Conservation (phyloP, 1,284 basidiomycete genomes). For the Malassezia furfur region DNA sequence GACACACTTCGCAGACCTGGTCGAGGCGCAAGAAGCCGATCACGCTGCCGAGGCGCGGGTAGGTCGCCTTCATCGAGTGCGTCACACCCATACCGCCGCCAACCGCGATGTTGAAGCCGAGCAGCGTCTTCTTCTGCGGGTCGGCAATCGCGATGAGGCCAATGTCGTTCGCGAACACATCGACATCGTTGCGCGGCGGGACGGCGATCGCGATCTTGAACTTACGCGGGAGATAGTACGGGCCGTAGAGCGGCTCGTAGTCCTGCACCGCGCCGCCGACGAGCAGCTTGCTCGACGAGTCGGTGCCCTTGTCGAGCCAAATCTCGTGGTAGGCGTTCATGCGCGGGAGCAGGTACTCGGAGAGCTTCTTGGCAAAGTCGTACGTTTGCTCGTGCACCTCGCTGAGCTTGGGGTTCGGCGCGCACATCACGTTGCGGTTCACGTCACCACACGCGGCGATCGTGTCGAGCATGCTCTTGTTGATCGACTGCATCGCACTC, state of each 20-base stretch:
- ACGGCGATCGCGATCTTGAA: slow-evolving; percentile 97
- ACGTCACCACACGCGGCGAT: slow-evolving; percentile 98
- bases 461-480: slow-evolving; percentile 81
- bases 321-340: slow-evolving; percentile 97
- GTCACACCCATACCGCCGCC: slow-evolving; percentile 98
- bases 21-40: slow-evolving; percentile 87
- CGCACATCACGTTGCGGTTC: slow-evolving; percentile 84
- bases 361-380: slow-evolving; percentile 74
- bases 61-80: slow-evolving; percentile 97
- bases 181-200: slow-evolving; percentile 91
- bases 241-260: slow-evolving; percentile 89
- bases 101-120: slow-evolving; percentile 50
- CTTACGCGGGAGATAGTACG: slow-evolving; percentile 90
- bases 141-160: slow-evolving; percentile 88
- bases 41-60: slow-evolving; percentile 76
- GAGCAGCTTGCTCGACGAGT: slow-evolving; percentile 60
- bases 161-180: slow-evolving; percentile 89
- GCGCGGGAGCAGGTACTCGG: slow-evolving; percentile 75
- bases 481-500: slow-evolving; percentile 91
- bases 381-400: slow-evolving; percentile 75
- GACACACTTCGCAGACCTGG: slow-evolving; percentile 75
- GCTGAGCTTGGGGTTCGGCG: slow-evolving; percentile 78
- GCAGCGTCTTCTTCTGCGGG: slow-evolving; percentile 48
- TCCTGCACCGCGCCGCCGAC: slow-evolving; percentile 84
- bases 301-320: slow-evolving; percentile 66